Evolutionary conservation across 805 yeast genomes (phyloP).

Genomic region (Alloascoidea hylecoeti): DNA sequence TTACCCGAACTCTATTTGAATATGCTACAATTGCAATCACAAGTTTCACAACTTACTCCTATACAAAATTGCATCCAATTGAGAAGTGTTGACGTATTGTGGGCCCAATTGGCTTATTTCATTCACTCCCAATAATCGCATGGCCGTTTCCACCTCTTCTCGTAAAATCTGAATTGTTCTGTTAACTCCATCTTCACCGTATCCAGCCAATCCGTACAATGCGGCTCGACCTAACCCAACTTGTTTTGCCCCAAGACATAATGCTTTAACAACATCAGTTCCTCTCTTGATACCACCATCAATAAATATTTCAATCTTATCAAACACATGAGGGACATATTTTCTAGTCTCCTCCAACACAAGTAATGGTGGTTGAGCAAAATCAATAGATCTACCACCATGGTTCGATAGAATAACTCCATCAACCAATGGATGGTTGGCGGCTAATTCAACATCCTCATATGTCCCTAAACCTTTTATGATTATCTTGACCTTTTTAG

Average conservation of each 20-base stretch:
- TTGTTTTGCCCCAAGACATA: constrained; percentile 54
- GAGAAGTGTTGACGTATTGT: constrained; percentile 10
- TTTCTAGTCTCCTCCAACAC: constrained; percentile 37
- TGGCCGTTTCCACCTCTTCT: constrained; percentile 46
- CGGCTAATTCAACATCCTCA: constrained; percentile 10
- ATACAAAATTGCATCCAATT: constrained; percentile 10
- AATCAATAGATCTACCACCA: constrained; percentile 63
- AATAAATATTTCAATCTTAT: constrained; percentile 37
- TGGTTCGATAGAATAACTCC: constrained; percentile 54
- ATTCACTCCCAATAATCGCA: constrained; percentile 53
- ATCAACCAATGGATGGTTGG: constrained; percentile 14
- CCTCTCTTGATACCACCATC: constrained; percentile 64
- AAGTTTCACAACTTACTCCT: too few species aligned
- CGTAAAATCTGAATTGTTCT: constrained; percentile 43
- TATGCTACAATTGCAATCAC: too few species aligned
- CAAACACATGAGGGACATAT: constrained; percentile 21
- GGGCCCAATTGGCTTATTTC: constrained; percentile 28
- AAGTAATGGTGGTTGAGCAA: constrained; percentile 45
- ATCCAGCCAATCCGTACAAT: constrained; percentile 48
- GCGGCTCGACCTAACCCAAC: constrained; percentile 56
- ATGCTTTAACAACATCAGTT: constrained; percentile 49
- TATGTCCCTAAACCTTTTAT: constrained; percentile 12
- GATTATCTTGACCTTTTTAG: constrained; percentile 9
- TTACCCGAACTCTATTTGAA: too few species aligned
- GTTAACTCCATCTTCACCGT: constrained; percentile 53